Conservation (phyloP, 768 basidiomycete genomes). For the Xerocomellus intermedius region DNA sequence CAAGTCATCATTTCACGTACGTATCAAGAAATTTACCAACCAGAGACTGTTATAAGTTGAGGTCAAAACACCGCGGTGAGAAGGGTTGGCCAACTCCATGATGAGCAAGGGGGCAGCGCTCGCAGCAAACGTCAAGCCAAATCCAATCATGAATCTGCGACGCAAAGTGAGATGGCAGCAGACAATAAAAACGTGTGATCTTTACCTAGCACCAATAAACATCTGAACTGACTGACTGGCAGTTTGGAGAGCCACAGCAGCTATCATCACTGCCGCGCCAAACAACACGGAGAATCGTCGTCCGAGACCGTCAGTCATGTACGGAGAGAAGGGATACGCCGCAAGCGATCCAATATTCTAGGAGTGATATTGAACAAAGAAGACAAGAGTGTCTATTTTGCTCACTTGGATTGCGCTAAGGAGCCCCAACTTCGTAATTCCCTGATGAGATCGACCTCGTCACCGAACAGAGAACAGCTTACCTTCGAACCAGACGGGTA, state of each 20-base stretch:
- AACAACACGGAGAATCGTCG: conserved; percentile 36
- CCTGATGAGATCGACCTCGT: background rate
- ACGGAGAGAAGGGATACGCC: conserved; percentile 41
- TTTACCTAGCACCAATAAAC: conserved; percentile 37
- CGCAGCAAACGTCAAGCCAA: conserved; percentile 41
- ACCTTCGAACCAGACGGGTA: background rate
- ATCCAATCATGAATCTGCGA: conserved; percentile 38
- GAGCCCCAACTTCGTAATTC: background rate
- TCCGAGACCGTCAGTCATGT: conserved; percentile 40
- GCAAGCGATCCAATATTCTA: conserved; percentile 40
- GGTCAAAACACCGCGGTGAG: conserved; percentile 45
- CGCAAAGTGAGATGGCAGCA: too few relatives aligned
- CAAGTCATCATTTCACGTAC: background rate
- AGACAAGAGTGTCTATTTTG: background rate
- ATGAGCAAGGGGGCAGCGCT: conserved; percentile 49
- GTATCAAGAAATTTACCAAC: conserved; percentile 22
- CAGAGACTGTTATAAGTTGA: conserved; percentile 45
- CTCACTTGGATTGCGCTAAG: conserved; percentile 5
- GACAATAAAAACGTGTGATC: background rate
- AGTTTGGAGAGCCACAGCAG: conserved; percentile 38
- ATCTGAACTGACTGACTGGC: conserved; percentile 39
- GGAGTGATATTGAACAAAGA: background rate
- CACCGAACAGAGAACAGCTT: background rate
- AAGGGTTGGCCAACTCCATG: conserved; percentile 51
- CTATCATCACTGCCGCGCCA: conserved; percentile 39